Evolutionary conservation across 441 rosid species (phyloP), one percentile per base, ranked within the genome.

Genomic region (Codiaeum variegatum): DNA sequence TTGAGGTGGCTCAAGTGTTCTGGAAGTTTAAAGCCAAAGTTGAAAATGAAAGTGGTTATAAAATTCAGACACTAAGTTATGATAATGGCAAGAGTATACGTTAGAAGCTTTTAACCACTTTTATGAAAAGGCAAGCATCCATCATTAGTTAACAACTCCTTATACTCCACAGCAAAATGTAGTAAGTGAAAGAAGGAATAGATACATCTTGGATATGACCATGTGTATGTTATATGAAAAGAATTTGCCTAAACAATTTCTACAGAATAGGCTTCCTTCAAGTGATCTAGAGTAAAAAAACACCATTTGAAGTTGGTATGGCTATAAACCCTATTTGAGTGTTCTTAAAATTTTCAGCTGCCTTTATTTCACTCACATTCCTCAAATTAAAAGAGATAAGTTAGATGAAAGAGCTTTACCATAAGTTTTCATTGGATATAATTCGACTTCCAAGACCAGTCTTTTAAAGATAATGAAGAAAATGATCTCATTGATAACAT

Each of bases 1-100:
- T 32, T 32, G 36, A 46, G 19, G 4, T 10, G 51, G 13, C 51
- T 56, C 9, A 56, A 5, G 12, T 1, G 3, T 13, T 56, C 61
- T 32, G 66, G n/a, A 75, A 71, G 58, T 75, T 75, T 38, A 78
- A 71, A 13, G 19, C 6, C 16, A 3, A 13, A 36, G 71, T 62
- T 7, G 74, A 72, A 18, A 78, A 64, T 16, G 8, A 74, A 47
- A 69, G 75, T 34, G 55, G 63, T 1, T 28, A 55, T n/a, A n/a
- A n/a, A n/a, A n/a, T n/a, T n/a, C n/a, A n/a, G n/a, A n/a, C 29
- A 72, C 1, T 74, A 0, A 73, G 75, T 23, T 69, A 26, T n/a
- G 62, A 79, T 2, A 79, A 75, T 71, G 55, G 56, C 8, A 70
- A 32, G 76, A 78, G 47, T 70, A 77, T 31, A 55, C 61, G 38